Base-by-base conservation (phyloP, 441 rosid species). In the Adansonia grandidieri region DNA sequence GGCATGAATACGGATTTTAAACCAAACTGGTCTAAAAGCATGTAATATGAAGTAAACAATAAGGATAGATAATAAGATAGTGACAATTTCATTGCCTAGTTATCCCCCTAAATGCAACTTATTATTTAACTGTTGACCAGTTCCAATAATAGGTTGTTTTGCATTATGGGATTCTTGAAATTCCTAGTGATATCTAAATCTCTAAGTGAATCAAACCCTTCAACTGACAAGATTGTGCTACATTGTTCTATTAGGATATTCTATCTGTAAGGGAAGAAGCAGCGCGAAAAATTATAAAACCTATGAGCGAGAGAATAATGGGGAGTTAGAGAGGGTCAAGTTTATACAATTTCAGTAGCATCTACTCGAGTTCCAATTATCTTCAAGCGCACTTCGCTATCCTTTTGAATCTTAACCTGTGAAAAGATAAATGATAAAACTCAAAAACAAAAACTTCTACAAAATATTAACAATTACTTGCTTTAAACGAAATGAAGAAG, bases 311-410 rank as follows among this genome's bases (percentile, higher is more conserved):
- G 15, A 64, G 50, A 5, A 17, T 67, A 54, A 44, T 66, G 44
- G 44, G 13, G 22, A 65, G 9, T 5, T 48, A 53, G 53, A 3
- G 40, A 66, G 8, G 80, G 68, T 56, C 51, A 62, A 71, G 58
- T 61, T 77, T 92, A 0, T 90, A 94, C 97, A 71, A 92, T 96
- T 84, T 91, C 99, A 13, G 96, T 92, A 64, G 96, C 97, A 87
- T 94, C 99, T 8, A 96, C 98, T 24, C 98, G 86, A 74, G 96
- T 95, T 37, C 99, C 98, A 51, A 95, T 92, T 78, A 93, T 93
- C 95, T 95, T 95, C 73, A 95, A 81, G 47, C 97, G 91, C 73
- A 95, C 99, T 85, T 93, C 97, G 77, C 98, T 89, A 68, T 93
- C 99, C 79, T 92, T 93, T 71, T 91, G 99, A 82, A 95, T 95